Conservation (phyloP, 2,329 filamentous ascomycete species). For the Aspergillus awamori region DNA sequence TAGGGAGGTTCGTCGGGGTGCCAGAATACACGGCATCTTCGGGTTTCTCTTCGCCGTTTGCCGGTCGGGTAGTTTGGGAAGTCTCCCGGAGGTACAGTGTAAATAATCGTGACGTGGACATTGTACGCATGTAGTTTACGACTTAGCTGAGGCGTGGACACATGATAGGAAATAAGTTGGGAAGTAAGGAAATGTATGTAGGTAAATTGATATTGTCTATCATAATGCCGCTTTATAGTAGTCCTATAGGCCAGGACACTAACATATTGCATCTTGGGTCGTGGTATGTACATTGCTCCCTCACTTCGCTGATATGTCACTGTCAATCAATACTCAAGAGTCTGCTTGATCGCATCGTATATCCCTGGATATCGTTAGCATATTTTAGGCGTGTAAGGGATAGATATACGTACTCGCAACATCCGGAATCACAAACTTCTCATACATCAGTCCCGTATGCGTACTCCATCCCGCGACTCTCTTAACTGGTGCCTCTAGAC, state of each 20-base stretch:
- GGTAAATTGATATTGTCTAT: neutral
- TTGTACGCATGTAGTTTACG: too few relatives aligned
- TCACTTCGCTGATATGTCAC: neutral
- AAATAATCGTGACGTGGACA: too few relatives aligned
- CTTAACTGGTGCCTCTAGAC: constrained; percentile 81
- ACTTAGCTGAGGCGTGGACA: too few relatives aligned
- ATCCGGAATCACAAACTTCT: constrained; percentile 81
- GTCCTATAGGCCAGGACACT: too few relatives aligned
- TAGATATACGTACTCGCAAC: constrained; percentile 71
- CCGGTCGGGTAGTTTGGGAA: too few relatives aligned
- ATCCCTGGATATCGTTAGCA: constrained; percentile 55
- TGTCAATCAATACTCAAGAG: constrained; percentile 63
- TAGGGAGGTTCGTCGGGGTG: too few relatives aligned
- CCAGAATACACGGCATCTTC: too few relatives aligned
- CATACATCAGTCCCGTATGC: constrained; percentile 76
- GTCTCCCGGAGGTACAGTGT: too few relatives aligned
- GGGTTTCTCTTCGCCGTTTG: too few relatives aligned
- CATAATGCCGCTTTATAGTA: neutral
- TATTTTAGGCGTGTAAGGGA: neutral
- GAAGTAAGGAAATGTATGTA: neutral
- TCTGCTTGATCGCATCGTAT: constrained; percentile 70
- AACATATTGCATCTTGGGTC: too few relatives aligned
- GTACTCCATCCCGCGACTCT: constrained; percentile 89
- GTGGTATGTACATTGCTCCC: neutral
- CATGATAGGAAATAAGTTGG: too few relatives aligned